A percentile compares a stretch with the other conserved stretches of the same genome.
These are phyloP conservation scores for Phytophthora brassicae DNA, from an alignment of 352 stramenopile genomes.

Conservation along the genomic window DNA sequence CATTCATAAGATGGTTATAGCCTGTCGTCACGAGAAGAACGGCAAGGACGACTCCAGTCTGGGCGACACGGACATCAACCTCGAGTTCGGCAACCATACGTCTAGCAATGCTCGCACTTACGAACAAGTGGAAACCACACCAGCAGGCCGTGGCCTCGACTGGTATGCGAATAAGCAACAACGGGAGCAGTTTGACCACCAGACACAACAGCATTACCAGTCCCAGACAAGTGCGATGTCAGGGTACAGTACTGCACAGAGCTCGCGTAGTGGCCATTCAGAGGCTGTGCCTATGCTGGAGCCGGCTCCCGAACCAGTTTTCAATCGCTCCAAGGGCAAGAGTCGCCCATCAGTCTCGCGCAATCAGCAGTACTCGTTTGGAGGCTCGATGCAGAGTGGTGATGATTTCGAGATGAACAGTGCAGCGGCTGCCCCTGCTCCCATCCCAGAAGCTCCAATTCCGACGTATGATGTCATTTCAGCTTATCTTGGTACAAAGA, in stretches of 20 bases:
- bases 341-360: constrained; percentile 26
- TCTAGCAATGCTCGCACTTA: constrained; percentile 22
- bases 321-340: constrained; percentile 23
- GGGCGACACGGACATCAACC: constrained; percentile 48
- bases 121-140: constrained; percentile 33
- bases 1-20: constrained; percentile 63
- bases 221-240: constrained; percentile 22
- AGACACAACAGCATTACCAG: constrained; percentile 26
- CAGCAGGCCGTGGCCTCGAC: constrained; percentile 13
- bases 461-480: constrained; percentile 45
- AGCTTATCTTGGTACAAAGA: constrained; percentile 40
- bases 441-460: constrained; percentile 16
- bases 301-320: constrained; percentile 25
- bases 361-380: constrained; percentile 47
- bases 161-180: constrained; percentile 29
- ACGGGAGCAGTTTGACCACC: constrained; percentile 8
- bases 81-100: constrained; percentile 47
- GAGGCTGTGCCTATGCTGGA: constrained; percentile 39
- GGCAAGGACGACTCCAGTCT: constrained; percentile 28
- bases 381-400: constrained; percentile 11
- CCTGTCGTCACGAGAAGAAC: constrained; percentile 50
- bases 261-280: constrained; percentile 21
- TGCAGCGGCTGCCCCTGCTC: constrained; percentile 19
- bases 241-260: constrained; percentile 28
- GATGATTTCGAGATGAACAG: constrained; percentile 22